Base-by-base conservation (phyloP, 2,329 filamentous ascomycete genomes). In the Ophiostoma novo-ulmi region DNA sequence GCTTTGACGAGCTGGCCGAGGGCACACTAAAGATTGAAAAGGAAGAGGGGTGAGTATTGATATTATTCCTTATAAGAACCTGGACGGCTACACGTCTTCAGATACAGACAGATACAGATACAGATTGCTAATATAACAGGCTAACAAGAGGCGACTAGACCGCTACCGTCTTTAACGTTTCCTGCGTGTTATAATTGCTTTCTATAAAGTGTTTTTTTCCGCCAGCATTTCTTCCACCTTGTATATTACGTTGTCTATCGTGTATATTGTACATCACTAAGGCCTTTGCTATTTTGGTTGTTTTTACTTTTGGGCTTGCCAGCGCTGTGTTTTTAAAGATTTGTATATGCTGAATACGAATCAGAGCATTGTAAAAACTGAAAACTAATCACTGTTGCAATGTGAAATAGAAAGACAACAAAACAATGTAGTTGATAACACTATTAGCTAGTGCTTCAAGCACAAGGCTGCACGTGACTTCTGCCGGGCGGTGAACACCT, bases 21-120 rank as follows among this genome's bases (percentile, higher is more conserved):
- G 20, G 68, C 38, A 7, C 58, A 13, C 61, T 72, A 31, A 64
- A 66, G 44, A 44, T 70, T 11, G 70, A 73, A 48, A 75, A 71
- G 70, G 76, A 77, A 71, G 76, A 77, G 71, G 76, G 76, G 73
- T 76, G 73, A 38, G 71, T 73, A 5, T 58, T 63, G 5, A 31
- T 14, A 35, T 22, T 11, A 26, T 38, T 22, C 7, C n/a, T 20
- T 55, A 17, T 36, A 10, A 20, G 58, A 17, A 13, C 52, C n/a
- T 26, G 3, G 52, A 31, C n/a, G 13, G 8, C n/a, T 20, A 48
- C 31, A 31, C 31, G 31, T 1, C 31, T 31, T 31, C 31, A 31
- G 31, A 31, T 31, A 31, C 1, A 31, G 22, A 58, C 8, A 26
- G 8, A 7, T 20, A 48, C 17, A n/a, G 22, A 38, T 20, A 10